phyloP scores from a whole-genome alignment of 495 filamentous ascomycete species.

The Lentithecium fluviatile region DNA sequence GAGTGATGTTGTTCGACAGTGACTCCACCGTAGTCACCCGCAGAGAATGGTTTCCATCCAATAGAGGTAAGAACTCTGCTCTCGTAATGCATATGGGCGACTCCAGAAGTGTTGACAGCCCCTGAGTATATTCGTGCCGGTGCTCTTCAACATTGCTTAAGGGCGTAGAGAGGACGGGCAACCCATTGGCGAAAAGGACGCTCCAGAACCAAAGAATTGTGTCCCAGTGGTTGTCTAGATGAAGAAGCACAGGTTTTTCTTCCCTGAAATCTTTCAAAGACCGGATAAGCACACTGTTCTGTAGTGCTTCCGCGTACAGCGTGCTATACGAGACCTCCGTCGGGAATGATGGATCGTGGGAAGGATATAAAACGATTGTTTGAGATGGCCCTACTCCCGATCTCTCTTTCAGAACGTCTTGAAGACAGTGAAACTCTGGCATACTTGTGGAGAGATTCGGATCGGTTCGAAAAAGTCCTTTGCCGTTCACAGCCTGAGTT shows the following conservation, averaged over 20 bases:
- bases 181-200: not conserved
- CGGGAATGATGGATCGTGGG: too few species aligned
- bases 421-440: too few species aligned
- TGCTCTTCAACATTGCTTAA: constrained; percentile 14
- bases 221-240: constrained; percentile 19
- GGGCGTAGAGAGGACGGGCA: constrained; percentile 11
- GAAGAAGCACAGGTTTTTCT: not conserved
- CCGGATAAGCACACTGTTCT: too few species aligned
- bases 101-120: too few species aligned
- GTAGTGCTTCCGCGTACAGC: too few species aligned
- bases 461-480: too few species aligned
- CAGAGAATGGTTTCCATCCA: not conserved
- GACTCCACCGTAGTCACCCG: not conserved
- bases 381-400: too few species aligned
- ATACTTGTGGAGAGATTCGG: too few species aligned
- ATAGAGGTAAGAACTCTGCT: not conserved
- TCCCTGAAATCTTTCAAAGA: not conserved
- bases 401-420: too few species aligned
- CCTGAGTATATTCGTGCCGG: too few species aligned
- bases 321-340: too few species aligned
- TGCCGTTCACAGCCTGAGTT: too few species aligned
- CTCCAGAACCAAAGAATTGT: constrained; percentile 22
- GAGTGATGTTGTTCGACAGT: not conserved
- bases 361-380: not conserved
- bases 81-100: constrained; percentile 16